Evolutionary conservation across 306 rosid species (phyloP), one percentile per base, ranked within the genome.

Genomic region (Vigna unguiculata): DNA sequence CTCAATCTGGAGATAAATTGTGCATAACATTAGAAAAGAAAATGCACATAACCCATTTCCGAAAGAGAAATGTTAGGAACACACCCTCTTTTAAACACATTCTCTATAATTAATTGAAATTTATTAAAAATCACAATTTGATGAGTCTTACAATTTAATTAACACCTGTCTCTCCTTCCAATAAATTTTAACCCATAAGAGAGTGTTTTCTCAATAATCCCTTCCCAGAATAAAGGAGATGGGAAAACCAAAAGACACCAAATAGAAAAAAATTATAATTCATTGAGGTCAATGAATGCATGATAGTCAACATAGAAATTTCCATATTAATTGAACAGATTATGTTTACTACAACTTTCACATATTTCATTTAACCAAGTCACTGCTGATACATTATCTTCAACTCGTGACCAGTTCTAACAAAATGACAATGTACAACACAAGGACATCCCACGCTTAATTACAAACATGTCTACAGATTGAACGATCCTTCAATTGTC

Each of bases 1-100:
- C 72, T 92, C 97, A 76, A 95, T 90, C 98, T 95, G 76, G 54
- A 59, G 55, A 17, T 16, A 83, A 46, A 69, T 46, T 36, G 54
- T 28, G 66, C 3, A 28, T 4, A 16, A 14, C 48, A 11, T 62
- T 34, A 74, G 38, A 77, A 72, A 67, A 61, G 7, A 32, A 34
- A 49, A 41, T 14, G 43, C 43, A 38, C 10, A 38, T 38, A 38
- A 38, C 43, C 43, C 43, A 38, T 38, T 38, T 38, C 43, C 43
- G 2, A 40, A 40, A 40, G 45, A 2, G 13, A 40, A 9, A 9
- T 0, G 1, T 9, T 9, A 40, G 45, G 45, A 40, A 40, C 45
- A 2, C 45, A 9, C 12, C 17, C 34, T 20, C 71, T 34, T 34
- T 34, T 6, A 34, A 34, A 34, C 40, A 34, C 40, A 34, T 34